Evolutionary conservation across 1,284 basidiomycete species (phyloP), one percentile per base, ranked within the genome.

Genomic region (Limonomyces culmigenus): DNA sequence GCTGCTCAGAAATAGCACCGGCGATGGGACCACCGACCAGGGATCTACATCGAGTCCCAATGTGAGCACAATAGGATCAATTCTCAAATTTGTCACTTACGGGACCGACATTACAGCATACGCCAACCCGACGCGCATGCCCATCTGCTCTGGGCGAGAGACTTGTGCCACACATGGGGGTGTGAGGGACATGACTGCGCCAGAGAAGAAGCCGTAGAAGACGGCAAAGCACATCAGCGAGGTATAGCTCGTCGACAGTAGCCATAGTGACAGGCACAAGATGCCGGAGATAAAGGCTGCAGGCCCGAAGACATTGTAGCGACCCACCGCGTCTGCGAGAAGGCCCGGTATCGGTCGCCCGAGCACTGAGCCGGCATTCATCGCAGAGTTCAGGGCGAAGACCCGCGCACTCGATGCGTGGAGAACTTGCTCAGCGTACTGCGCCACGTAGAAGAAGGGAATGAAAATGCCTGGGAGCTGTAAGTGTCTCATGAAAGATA

Each of bases 21-120:
- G 69, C 74, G 12, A 62, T 59, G 2, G 74, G 74, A 2, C 65
- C 67, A 4, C 74, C 73, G 20, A 69, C 50, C 15, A 78, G 55
- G 2, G 74, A 63, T 20, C 74, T 77, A 17, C 10, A 3, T 15
- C 32, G 15, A 18, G 32, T 12, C 13, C 34, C 10, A 29, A 21
- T 20, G 21, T 14, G 17, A 36, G 5, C 23, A 21, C 6, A 16
- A 33, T 29, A 12, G 10, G 15, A 10, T 4, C 10, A 34, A 10
- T 10, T 10, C 4, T 13, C 16, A 6, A 21, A n/a, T n/a, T n/a
- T 5, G 16, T 31, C 8, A 72, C 74, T 61, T 49, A 78, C 74
- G 74, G 71, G 32, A 77, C 58, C 0, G 75, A 72, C 18, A 75
- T 65, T 14, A 74, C 50, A 18, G 58, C 69, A 44, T 77, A 78